Conservation (phyloP, 371 early-diverging fungal genomes). For the Funneliformis caledonium region DNA sequence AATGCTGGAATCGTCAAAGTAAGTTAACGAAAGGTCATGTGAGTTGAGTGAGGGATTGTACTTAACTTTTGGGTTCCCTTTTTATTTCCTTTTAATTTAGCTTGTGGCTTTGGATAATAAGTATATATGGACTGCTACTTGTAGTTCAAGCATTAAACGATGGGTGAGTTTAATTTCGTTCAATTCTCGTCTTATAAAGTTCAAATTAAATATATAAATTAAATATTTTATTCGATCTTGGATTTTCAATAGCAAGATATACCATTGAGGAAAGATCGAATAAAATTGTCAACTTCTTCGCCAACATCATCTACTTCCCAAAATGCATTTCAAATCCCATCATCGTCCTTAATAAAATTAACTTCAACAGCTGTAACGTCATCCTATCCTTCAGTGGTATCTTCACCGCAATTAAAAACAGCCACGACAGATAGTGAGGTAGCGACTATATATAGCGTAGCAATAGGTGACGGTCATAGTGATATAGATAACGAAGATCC, state of each 20-base stretch:
- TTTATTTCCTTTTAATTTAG: constrained; percentile 45
- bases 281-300: constrained; percentile 43
- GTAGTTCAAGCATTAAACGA: constrained; percentile 76
- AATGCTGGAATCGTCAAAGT: constrained; percentile 80
- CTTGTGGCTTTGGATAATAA: constrained; percentile 77
- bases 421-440: constrained; percentile 47
- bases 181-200: not conserved
- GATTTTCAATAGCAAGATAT: constrained; percentile 55
- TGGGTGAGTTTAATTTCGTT: constrained; percentile 63
- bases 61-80: not conserved
- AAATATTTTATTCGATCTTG: constrained; percentile 11
- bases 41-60: not conserved
- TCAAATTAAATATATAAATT: not conserved
- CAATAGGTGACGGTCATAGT: not conserved
- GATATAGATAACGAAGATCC: constrained; percentile 48
- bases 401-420: not conserved
- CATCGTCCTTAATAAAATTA: constrained; percentile 51
- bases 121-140: constrained; percentile 93
- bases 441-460: constrained; percentile 42
- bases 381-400: constrained; percentile 33
- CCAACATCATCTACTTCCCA: not conserved
- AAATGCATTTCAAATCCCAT: constrained; percentile 47
- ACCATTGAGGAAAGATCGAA: constrained; percentile 54
- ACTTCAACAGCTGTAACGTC: constrained; percentile 48
- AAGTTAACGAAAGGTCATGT: not conserved